phyloP scores from a whole-genome alignment of 345 rosid species.

The Fremontodendron californicum region DNA sequence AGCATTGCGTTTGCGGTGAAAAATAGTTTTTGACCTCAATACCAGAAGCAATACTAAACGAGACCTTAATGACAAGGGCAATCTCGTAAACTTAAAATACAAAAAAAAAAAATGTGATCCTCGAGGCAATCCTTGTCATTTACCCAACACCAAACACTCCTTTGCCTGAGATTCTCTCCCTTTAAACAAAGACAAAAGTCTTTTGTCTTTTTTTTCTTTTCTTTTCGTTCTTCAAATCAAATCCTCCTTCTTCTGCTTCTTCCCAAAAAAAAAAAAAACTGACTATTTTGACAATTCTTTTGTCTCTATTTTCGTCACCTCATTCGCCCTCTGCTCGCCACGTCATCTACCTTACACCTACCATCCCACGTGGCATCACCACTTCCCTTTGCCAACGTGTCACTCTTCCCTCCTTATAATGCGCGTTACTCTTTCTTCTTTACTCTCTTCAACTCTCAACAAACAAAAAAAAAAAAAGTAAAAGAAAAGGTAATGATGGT shows the following conservation, averaged over 20 bases:
- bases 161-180: not conserved
- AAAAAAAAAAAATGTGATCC: not conserved
- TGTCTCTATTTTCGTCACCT: not conserved
- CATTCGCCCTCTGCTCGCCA: slow-evolving; percentile 8
- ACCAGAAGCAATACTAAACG: too few relatives aligned
- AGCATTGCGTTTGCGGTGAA: too few relatives aligned
- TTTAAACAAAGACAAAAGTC: not conserved
- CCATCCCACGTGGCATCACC: slow-evolving; percentile 24
- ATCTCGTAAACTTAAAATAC: not conserved
- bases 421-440: not conserved
- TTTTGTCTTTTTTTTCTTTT: not conserved
- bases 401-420: not conserved
- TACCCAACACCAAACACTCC: not conserved
- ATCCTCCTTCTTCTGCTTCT: not conserved
- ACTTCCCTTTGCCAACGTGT: slow-evolving; percentile 18
- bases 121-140: slow-evolving; percentile 12
- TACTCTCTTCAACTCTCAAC: not conserved
- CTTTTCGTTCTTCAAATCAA: not conserved
- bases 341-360: slow-evolving; percentile 13
- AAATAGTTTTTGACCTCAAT: too few relatives aligned
- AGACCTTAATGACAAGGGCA: not conserved
- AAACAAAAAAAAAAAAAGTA: not conserved
- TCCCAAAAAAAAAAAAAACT: not conserved
- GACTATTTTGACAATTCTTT: slow-evolving; percentile 10
- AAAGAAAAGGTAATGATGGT: not conserved